Base-by-base conservation (phyloP, 768 basidiomycete species). In the Russula lepida region DNA sequence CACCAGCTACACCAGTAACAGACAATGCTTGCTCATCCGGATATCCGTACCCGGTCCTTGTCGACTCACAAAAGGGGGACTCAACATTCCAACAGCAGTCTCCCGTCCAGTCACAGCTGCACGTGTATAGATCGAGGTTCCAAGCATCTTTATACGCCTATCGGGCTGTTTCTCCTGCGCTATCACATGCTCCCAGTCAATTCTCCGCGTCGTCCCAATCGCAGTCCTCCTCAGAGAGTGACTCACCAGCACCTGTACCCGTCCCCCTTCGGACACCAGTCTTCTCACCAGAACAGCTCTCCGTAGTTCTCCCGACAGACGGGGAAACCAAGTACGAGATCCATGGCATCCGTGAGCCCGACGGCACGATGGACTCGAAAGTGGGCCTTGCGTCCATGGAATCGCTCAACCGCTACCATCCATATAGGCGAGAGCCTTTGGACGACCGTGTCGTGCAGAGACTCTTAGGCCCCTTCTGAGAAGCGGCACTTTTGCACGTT, bases 341-440 rank as follows among this genome's bases (percentile, higher is more conserved):
- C 23, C 59, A 62, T 12, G 8, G 52, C 30, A 50, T 57, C 17
- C 61, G 52, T 9, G 64, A 50, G 23, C 47, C 39, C 37, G 58
- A 54, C 27, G 54, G 49, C 48, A 9, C 51, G 50, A 53, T 56
- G 54, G 62, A 39, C 17, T n/a, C 46, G 17, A 70, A 73, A 35
- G 71, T 76, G 37, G 78, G 77, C 60, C 77, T 88, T 17, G 83
- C 81, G 7, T 85, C 86, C 15, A 75, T 89, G 52, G 74, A 79
- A 56, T 73, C 79, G 21, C 73, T 86, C 58, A 77, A 75, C 48
- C 78, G 83, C 23, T 73, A 69, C 46, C 81, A 82, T 64, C 79
- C 81, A 7, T 87, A 84, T 58, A 76, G 79, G 52, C 78, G 87
- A 59, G 77, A 84, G 58, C 83, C 82, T 27, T 66, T 76, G 30